Base-by-base conservation (phyloP, 495 filamentous ascomycete species). In the Annulohypoxylon stygium region DNA sequence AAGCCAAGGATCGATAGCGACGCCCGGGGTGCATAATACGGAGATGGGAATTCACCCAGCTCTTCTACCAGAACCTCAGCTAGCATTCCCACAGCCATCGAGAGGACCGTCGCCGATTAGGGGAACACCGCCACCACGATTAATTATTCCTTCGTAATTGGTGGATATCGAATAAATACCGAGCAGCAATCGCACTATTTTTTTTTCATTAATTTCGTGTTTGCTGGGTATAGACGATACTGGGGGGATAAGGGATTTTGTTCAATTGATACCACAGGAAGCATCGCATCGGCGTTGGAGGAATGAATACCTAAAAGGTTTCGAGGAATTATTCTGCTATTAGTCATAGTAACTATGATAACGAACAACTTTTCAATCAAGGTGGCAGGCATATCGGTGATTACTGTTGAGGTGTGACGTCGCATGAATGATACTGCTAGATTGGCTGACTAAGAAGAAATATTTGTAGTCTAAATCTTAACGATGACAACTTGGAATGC, bases 81-180 rank as follows among this genome's bases (percentile, higher is more conserved):
- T 81, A n/a, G 53, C 75, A 9, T 50, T 80, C n/a, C 79, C 79
- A 16, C 61, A 65, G 30, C 76, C 70, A 4, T 71, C 79, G 18
- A 75, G 76, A 45, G 67, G 71, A 16, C 60, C 70, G 37, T 78
- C 81, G 3, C 78, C 72, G 0, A 73, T 69, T 37, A 69, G 71
- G 5, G 63, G 61, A 4, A 12, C 53, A 18, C 53, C 33, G 50
- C 64, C 66, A 45, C 65, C 65, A 20, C 65, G 45, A 45, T 33
- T 73, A 12, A 53, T 47, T 20, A 69, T 73, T 8, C 61, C 70
- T 8, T 34, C 36, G 26, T 62, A 33, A 62, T 34, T 9, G 10
- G 26, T 11, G 8, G 23, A 8, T 25, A 3, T 48, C 10, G 12
- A 36, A 65, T 16, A 25, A 36, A 65, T 16, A 37, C 4, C 47